Percentiles rank a stretch among this genome's conserved stretches.
Evolutionary conservation across 345 rosid species (phyloP).

Genomic region (Eucalyptus pauciflora): DNA sequence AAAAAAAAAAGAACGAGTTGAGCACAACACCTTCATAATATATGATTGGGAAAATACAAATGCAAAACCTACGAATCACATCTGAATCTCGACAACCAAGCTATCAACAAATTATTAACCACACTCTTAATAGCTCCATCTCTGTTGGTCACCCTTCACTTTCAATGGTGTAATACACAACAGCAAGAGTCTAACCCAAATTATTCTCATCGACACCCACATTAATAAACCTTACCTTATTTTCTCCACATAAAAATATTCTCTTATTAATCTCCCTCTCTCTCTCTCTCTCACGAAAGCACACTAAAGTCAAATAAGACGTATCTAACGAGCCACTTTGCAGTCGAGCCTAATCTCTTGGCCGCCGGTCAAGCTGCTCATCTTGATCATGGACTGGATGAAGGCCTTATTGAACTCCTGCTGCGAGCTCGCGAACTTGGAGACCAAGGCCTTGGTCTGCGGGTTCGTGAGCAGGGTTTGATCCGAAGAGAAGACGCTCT

Average conservation of each 20-base stretch:
- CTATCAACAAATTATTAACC: neutral
- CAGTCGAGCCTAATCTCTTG: constrained; percentile 73
- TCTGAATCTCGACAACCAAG: neutral
- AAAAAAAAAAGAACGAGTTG: neutral
- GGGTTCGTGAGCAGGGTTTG: constrained; percentile 50
- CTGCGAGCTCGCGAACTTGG: constrained; percentile 38
- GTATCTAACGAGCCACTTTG: constrained; percentile 17
- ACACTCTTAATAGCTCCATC: neutral
- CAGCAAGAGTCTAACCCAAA: neutral
- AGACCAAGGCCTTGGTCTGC: constrained; percentile 36
- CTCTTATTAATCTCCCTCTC: constrained; percentile 13
- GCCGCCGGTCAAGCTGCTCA: constrained; percentile 69
- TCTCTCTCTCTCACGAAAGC: neutral
- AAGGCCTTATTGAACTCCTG: constrained; percentile 45
- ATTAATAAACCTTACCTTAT: neutral
- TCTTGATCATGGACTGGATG: constrained; percentile 72
- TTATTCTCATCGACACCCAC: neutral
- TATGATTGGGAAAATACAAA: neutral
- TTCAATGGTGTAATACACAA: neutral
- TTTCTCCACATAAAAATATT: neutral
- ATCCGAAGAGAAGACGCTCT: constrained; percentile 71
- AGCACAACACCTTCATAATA: neutral
- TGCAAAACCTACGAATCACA: neutral
- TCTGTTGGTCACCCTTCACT: neutral
- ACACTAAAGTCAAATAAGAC: neutral